Evolutionary conservation across 345 rosid genomes (phyloP).

Genomic region (Geranium rotundifolium): DNA sequence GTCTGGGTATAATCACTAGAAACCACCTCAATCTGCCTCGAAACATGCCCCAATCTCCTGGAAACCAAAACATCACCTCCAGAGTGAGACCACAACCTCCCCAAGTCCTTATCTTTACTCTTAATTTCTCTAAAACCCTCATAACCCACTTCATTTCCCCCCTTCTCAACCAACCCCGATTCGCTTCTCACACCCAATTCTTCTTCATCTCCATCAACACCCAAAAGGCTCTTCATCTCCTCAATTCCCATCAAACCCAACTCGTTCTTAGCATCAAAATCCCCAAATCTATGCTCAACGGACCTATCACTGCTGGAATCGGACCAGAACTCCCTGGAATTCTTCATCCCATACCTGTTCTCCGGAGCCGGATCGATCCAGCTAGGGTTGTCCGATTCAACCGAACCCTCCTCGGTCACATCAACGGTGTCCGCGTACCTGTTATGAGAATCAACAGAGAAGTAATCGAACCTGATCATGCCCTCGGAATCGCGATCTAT

Average conservation of each 20-base stretch:
- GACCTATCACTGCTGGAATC: slow-evolving; percentile 79
- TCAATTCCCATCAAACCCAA: slow-evolving; percentile 19
- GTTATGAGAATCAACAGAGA: slow-evolving; percentile 47
- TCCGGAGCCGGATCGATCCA: slow-evolving; percentile 79
- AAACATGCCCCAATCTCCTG: slow-evolving; percentile 12
- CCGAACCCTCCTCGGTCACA: slow-evolving; percentile 32
- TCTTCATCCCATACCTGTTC: slow-evolving; percentile 30
- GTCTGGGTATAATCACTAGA: too few species aligned
- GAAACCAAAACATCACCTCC: slow-evolving; percentile 24
- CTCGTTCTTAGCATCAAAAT: slow-evolving; percentile 25
- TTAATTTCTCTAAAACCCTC: slow-evolving; percentile 5
- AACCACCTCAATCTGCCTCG: too few species aligned
- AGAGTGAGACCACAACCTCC: slow-evolving; percentile 28
- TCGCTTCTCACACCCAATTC: slow-evolving; percentile 10
- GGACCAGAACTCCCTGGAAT: slow-evolving; percentile 65
- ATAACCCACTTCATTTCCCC: slow-evolving; percentile 13
- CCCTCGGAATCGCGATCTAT: slow-evolving; percentile 42
- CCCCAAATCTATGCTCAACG: slow-evolving; percentile 41
- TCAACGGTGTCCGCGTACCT: slow-evolving; percentile 23
- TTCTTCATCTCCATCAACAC: slow-evolving; percentile 11
- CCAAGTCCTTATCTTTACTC: slow-evolving; percentile 4
- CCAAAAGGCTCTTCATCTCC: slow-evolving; percentile 12
- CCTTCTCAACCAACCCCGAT: slow-evolving; percentile 8
- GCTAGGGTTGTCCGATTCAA: slow-evolving; percentile 75
- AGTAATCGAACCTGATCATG: slow-evolving; percentile 63